These are phyloP conservation scores for Bryoerythrophyllum caledonicum DNA, from an alignment of 225 moss, liverwort and hornwort genomes.

Conservation along the genomic window DNA sequence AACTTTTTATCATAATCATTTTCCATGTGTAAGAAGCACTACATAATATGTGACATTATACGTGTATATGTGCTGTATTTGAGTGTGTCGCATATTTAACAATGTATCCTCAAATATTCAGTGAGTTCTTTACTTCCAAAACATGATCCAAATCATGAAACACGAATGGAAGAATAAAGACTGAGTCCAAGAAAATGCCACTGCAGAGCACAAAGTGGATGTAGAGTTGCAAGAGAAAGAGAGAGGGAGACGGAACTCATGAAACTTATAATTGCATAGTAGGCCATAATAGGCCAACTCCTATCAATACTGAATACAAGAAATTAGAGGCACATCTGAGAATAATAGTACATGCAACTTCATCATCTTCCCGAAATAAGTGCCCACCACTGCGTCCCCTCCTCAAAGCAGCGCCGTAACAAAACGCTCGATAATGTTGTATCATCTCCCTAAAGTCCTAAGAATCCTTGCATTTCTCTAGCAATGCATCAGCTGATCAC, in stretches of 20 bases:
- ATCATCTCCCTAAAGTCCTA: conserved; percentile 14
- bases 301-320: conserved; percentile 15
- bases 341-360: conserved; percentile 22
- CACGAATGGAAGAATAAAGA: too few species aligned
- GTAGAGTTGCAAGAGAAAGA: not conserved
- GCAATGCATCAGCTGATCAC: conserved; percentile 15
- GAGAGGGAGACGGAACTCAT: not conserved
- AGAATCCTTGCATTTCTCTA: conserved; percentile 20
- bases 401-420: conserved; percentile 3
- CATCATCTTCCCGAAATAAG: conserved; percentile 5
- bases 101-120: too few species aligned
- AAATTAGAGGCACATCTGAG: conserved; percentile 11
- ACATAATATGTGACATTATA: too few species aligned
- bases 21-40: too few species aligned
- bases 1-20: too few species aligned
- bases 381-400: not conserved
- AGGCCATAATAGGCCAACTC: conserved; percentile 20
- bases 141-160: too few species aligned
- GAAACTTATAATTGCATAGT: conserved; percentile 22
- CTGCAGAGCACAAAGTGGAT: too few species aligned
- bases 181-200: too few species aligned
- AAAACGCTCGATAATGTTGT: not conserved
- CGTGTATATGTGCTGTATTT: too few species aligned
- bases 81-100: too few species aligned
- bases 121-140: too few species aligned